Evolutionary conservation across 2,329 filamentous ascomycete genomes (phyloP), one percentile per base, ranked within the genome.

Genomic region (Epichloe gansuensis): DNA sequence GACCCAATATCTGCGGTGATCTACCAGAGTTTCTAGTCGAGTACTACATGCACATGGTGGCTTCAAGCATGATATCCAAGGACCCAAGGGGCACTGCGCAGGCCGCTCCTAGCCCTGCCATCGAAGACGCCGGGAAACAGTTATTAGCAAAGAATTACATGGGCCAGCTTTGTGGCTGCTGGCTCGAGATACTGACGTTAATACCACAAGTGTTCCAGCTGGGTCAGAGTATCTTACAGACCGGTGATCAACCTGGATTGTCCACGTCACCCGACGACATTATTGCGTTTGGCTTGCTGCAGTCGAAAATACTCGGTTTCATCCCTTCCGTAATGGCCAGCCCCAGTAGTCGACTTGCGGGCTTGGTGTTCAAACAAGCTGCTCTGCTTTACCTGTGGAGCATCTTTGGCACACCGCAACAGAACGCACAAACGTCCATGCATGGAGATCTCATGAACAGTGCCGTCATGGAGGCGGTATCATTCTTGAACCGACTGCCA

Each of bases 11-110:
- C 3, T 64, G 65, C 2, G 63, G 65, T 12, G 65, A 71, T 9
- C 55, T 75, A 3, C 66, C 68, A 31, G 67, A 72, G 31, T 75
- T 75, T 48, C 66, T 75, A 3, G 66, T 74, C 46, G 73, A 75
- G 58, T 75, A 75, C 41, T 75, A 74, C 54, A 68, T 72, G 54
- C 73, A 75, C 59, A 74, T 72, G 46, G 67, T 70, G 3, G 67
- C 70, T 3, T 67, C 71, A 6, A 75, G 72, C 58, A 73, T 75
- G 67, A 72, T 75, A 45, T 73, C 73, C 0, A 69, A 72, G 35
- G 55, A 70, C 46, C 59, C 62, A 0, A 58, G 61, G n/a, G 58
- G 64, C 37, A 59, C 56, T 15, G 60, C 60, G 0, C 62, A 66
- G n/a, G 57, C 63, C 0, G 59, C 67, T 3, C 58, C 69, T 12